Conservation (phyloP, 768 basidiomycete genomes). For the Tubosaeta sp. region DNA sequence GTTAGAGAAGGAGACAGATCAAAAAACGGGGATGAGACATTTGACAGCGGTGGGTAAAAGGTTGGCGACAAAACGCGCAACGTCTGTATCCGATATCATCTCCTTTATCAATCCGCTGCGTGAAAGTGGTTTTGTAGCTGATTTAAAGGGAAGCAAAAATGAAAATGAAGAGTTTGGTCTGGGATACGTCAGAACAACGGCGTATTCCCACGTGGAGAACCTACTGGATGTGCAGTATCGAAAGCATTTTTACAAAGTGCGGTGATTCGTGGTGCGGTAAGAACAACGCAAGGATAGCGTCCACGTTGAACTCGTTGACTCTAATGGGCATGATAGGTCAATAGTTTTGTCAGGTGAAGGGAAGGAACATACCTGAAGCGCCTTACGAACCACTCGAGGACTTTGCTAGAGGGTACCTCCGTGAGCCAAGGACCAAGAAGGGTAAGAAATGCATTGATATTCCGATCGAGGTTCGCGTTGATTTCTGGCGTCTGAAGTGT, state of each 20-base stretch:
- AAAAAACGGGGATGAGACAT: constrained; percentile 14
- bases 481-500: constrained; percentile 66
- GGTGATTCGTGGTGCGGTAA: constrained; percentile 93
- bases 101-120: constrained; percentile 69
- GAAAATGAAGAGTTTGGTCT: constrained; percentile 63
- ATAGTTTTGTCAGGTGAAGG: not conserved
- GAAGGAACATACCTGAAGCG: constrained; percentile 76
- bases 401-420: constrained; percentile 74
- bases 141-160: constrained; percentile 72
- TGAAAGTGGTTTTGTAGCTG: constrained; percentile 70
- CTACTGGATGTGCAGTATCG: constrained; percentile 76
- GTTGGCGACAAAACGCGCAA: constrained; percentile 66
- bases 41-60: constrained; percentile 61
- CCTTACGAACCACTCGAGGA: constrained; percentile 92
- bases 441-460: constrained; percentile 59
- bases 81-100: constrained; percentile 66
- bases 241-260: constrained; percentile 90
- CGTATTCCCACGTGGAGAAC: constrained; percentile 16
- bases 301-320: constrained; percentile 90
- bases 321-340: constrained; percentile 36
- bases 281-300: constrained; percentile 73
- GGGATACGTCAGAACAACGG: constrained; percentile 1
- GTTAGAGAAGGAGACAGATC: constrained; percentile 1
- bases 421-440: constrained; percentile 78
- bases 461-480: constrained; percentile 56